Base-by-base conservation (phyloP, 2,329 filamentous ascomycete genomes). In the Stagonosporopsis tanaceti region DNA sequence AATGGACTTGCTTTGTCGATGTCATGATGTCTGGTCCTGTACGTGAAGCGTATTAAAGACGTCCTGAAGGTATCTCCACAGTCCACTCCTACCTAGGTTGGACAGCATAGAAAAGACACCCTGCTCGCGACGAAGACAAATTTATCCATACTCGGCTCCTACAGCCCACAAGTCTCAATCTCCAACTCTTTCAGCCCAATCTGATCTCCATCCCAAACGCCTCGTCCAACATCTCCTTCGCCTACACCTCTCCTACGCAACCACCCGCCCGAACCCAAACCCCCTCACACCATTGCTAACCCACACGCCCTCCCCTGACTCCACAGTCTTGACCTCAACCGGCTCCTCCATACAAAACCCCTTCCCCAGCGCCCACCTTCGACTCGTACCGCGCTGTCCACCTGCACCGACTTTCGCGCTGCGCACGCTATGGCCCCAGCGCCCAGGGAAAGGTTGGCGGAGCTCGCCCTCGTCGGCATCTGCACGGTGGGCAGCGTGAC, bases 251-350 rank as follows among this genome's bases (percentile, higher is more conserved):
- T 7, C 8, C 44, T 53, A 57, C 28, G 2, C 66, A 3, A 77
- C 72, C 1, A 77, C 72, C 40, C 53, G 71, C 44, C 74, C 73
- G 63, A 66, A 71, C 22, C 70, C 67, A 70, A 96, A 97, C 0
- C 94, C 94, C 62, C 90, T 85, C 1, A 94, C 89, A 0, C 91
- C 93, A 75, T 94, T 97, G 75, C 93, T 97, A 50, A 97, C 78
- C 90, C 92, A 96, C 60, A 93, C 90, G 50, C 88, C 83, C 74
- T 97, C 93, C 1, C 89, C 91, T 62, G 91, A 82, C 3, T 81
- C 71, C 12, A 97, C 74, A 6, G 87, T 87, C 12, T 82, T 78
- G 2, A 80, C 80, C n/a, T 74, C 75, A 15, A 97, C 80, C 3
- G 79, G 75, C 61, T 87, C 84, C 70, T 96, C 90, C 28, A 83